Evolutionary conservation across 2,329 filamentous ascomycete species (phyloP), one percentile per base, ranked within the genome.

Genomic region (Colletotrichum chlorophyti): DNA sequence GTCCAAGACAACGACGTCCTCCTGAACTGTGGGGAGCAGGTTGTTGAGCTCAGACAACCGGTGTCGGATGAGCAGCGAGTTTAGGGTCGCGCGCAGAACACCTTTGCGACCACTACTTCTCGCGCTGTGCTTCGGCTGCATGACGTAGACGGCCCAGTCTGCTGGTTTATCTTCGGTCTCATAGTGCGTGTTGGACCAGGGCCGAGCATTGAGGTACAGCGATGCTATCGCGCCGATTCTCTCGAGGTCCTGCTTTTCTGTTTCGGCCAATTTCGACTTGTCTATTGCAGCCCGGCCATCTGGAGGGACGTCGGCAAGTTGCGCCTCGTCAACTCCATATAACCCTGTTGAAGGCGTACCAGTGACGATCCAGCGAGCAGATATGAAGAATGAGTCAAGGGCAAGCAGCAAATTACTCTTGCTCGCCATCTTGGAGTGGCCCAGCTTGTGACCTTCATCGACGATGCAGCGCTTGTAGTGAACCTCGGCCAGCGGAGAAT

Each of bases 391-490:
- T 11, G 70, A 70, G 15, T 87, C 80, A 2, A 88, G 70, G 2
- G 80, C 77, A 3, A 76, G 68, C 17, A 84, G 74, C 5, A 86
- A 66, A 35, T 82, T 79, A 40, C 86, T 91, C 64, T 80, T 85
- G 48, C 77, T 78, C 9, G 77, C 76, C 6, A 74, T 71, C 3
- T 74, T 82, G 1, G 83, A 84, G 32, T 90, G 89, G 0, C 91
- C 91, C 58, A 97, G 87, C 58, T 84, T 90, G 70, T 97, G 93
- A 0, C 94, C 94, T 78, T 97, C 94, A 63, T 98, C 94, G 15
- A 96, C 89, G 41, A 98, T 93, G 42, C 96, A 88, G 2, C 94
- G 83, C 66, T 97, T 88, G 82, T 94, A 97, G 65, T 91, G 92
- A 4, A 97, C 73, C 7, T 84, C 74, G 34, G 86, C 85, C 15